Base-by-base conservation (phyloP, 257 asterid genomes). In the Catharanthus roseus region DNA sequence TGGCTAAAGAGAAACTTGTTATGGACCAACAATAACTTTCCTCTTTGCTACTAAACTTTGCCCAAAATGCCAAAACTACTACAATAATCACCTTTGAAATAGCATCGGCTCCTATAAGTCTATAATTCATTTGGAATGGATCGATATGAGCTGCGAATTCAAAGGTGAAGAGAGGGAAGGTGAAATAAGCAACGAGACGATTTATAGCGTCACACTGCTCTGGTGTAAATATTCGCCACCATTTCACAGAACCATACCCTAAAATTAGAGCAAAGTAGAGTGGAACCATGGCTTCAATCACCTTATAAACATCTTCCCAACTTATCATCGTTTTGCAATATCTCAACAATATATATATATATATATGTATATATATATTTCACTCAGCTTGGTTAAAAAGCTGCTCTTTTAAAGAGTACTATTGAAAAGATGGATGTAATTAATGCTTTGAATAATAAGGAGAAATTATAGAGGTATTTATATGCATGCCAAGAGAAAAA, bases 231-330 rank as follows among this genome's bases (percentile, higher is more conserved):
- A 89, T 73, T 9, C 75, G 65, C 92, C 90, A 87, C 93, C 93
- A 85, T 54, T 67, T 83, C 21, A 89, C 87, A 0, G 96, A 85
- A 21, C 84, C 78, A 68, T 83, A 85, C 0, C 95, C 92, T 34
- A 85, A 68, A 3, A 76, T 51, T 23, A 89, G 55, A 6, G 92
- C 85, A 12, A 77, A 83, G 68, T 89, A 89, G 1, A 89, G 85
- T 13, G 90, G 96, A 23, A 72, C 77, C 55, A 80, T 81, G 31
- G 87, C 85, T 13, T 56, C 87, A 5, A 86, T 81, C 61, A 90
- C 92, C 67, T 87, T 86, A 81, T 82, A 90, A 24, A 80, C 81
- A 49, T 87, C 95, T 74, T 66, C 85, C 87, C 72, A 82, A 18
- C 84, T 78, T 47, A 90, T 86, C 95, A 87, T 87, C 29, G 53